Base-by-base conservation (phyloP, 2,329 filamentous ascomycete species). In the Sclerotinia borealis region DNA sequence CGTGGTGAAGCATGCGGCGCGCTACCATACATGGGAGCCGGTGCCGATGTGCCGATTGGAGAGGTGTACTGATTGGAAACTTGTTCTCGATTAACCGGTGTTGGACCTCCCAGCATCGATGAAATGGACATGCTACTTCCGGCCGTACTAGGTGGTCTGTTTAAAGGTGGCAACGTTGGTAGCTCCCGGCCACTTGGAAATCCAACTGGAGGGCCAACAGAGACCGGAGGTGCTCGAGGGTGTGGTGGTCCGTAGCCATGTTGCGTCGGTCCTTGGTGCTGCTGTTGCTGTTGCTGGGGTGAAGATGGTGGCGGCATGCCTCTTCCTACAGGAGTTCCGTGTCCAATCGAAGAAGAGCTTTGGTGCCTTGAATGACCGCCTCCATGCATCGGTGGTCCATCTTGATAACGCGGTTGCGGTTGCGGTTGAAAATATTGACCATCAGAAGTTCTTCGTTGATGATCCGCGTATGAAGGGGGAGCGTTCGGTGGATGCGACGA, bases 61-160 rank as follows among this genome's bases (percentile, higher is more conserved):
- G 81, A 80, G 65, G 79, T 78, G 68, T 81, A 78, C 64, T 83
- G 79, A 56, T 79, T 76, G 59, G 74, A 75, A 59, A 75, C 74
- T 67, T 79, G 79, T 75, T 80, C 80, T 73, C 75, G 75, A 47
- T 76, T 70, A 62, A 76, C 77, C 56, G 81, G 76, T 52, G 80
- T 71, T 68, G 82, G 80, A 15, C 78, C 79, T 64, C 86, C 87
- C 65, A 90, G 81, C 76, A 91, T 84, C 50, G 87, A 87, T n/a
- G 86, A 88, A 75, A 90, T 90, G 52, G 87, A 89, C 87, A 90
- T 90, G 76, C 85, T 86, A 71, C 83, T 83, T 59, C 82, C 82
- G 15, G 68, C 68, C 41, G 65, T 70, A 63, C 68, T 72, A 15
- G 68, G 63, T 1, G 83, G 82, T 64, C 86, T 80, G 73, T 83